Conservation (phyloP, 805 yeast genomes). For the Saccharomycopsis sp. region DNA sequence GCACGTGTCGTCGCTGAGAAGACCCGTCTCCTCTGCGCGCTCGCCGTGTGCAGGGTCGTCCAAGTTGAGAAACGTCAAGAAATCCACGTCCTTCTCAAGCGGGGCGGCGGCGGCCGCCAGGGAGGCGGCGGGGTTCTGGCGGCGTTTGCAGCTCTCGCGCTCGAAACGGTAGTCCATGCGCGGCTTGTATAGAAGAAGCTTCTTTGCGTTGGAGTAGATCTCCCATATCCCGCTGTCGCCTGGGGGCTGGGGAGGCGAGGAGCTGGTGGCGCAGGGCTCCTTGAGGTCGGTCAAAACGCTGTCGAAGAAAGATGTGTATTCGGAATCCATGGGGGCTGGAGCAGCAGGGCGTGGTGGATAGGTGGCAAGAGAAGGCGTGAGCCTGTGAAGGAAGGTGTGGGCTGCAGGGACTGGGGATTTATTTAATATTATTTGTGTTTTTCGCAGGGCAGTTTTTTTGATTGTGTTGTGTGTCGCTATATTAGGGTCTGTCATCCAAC, state of each 20-base stretch:
- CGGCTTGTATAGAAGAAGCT: slow-evolving; percentile 27
- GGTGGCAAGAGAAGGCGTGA: too few species aligned
- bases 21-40: slow-evolving; percentile 1
- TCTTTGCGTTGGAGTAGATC: slow-evolving; percentile 29
- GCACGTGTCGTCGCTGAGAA: neutral
- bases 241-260: neutral
- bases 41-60: slow-evolving; percentile 1
- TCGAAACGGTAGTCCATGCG: slow-evolving; percentile 28
- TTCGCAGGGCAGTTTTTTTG: neutral
- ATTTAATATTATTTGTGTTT: neutral
- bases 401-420: too few species aligned
- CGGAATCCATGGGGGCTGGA: neutral
- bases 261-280: neutral
- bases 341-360: neutral
- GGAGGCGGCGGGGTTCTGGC: slow-evolving; percentile 14
- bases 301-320: neutral
- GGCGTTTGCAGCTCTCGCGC: slow-evolving; percentile 26
- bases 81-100: slow-evolving; percentile 1
- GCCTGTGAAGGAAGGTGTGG: too few species aligned
- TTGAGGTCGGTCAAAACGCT: neutral
- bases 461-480: neutral
- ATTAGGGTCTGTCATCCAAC: neutral
- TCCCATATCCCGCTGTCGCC: slow-evolving; percentile 26
- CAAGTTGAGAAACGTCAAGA: slow-evolving; percentile 8
- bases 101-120: neutral